Base-by-base conservation (phyloP, 2,329 filamentous ascomycete species). In the Stagonosporopsis rhizophila region DNA sequence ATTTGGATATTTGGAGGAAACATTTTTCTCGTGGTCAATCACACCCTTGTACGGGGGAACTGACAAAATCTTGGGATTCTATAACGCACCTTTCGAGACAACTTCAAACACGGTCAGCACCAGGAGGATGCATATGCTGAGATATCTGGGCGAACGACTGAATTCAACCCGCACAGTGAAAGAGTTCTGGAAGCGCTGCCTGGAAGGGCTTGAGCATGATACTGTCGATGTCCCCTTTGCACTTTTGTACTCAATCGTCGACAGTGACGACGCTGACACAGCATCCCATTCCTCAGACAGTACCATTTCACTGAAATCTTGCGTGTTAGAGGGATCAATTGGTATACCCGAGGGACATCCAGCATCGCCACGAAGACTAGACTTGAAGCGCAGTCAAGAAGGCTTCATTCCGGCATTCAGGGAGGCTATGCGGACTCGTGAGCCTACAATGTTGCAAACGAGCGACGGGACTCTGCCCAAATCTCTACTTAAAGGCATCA, bases 181-280 rank as follows among this genome's bases (percentile, higher is more conserved):
- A 38, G 64, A 77, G 2, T 78, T 84, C 35, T 85, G 82, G 80
- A 73, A 74, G 47, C 79, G 77, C 66, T 78, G 83, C 25, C 61
- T 84, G 11, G 80, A 83, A 37, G 80, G 80, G 1, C 60, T 83
- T 11, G 77, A 80, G 56, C 75, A 78, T 15, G 73, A 73, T 37
- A 58, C 63, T 12, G 65, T 68, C 25, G 72, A 74, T 25, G 53
- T 74, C 6, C 70, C 70, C 2, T 75, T 75, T 46, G 69, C 71
- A 11, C 50, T 75, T 1, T 46, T 75, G 7, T 75, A 75, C 35
- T 73, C 72, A 1, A 64, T 75, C 20, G 53, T 54, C 5, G 70
- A 75, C 34, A 58, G 62, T 2, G 67, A 72, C 8, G 67, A 71
- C 30, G 58, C 67, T 0, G 66, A 69, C 19, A 64, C 62, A 15